These are phyloP conservation scores for Mortierella sp. DNA, from an alignment of 371 early-diverging fungal genomes.

Conservation along the genomic window DNA sequence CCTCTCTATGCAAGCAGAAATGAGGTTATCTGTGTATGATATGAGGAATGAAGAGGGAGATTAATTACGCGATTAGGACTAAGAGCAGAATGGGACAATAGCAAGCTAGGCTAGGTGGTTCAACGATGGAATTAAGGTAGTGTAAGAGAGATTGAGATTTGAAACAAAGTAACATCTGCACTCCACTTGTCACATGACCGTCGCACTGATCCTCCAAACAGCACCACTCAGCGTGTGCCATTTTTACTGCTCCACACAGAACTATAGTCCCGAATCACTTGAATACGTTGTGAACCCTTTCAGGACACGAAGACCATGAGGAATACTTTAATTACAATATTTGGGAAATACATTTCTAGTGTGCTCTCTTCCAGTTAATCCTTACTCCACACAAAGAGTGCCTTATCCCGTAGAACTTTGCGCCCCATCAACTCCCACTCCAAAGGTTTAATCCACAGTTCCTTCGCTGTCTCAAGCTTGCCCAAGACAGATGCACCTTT, in stretches of 20 bases:
- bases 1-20: background rate
- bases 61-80: background rate
- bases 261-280: too few species aligned
- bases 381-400: slow-evolving; percentile 74
- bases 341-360: background rate
- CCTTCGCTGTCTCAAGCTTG: slow-evolving; percentile 81
- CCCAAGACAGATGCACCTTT: slow-evolving; percentile 90
- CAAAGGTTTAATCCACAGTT: slow-evolving; percentile 80
- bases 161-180: too few species aligned
- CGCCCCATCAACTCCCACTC: slow-evolving; percentile 86
- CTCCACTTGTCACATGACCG: too few species aligned
- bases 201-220: too few species aligned
- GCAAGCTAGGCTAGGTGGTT: too few species aligned
- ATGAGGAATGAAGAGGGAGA: background rate
- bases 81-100: too few species aligned
- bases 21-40: background rate
- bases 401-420: slow-evolving; percentile 75
- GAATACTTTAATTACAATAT: background rate
- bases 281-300: too few species aligned
- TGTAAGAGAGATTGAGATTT: background rate
- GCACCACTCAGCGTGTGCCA: too few species aligned
- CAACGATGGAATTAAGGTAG: too few species aligned
- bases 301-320: background rate
- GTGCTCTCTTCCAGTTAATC: slow-evolving; percentile 8
- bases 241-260: too few species aligned